A percentile compares a stretch with the other conserved stretches of the same genome.
phyloP scores from a whole-genome alignment of 2,329 filamentous ascomycete species.

The Hypomyces perniciosus region DNA sequence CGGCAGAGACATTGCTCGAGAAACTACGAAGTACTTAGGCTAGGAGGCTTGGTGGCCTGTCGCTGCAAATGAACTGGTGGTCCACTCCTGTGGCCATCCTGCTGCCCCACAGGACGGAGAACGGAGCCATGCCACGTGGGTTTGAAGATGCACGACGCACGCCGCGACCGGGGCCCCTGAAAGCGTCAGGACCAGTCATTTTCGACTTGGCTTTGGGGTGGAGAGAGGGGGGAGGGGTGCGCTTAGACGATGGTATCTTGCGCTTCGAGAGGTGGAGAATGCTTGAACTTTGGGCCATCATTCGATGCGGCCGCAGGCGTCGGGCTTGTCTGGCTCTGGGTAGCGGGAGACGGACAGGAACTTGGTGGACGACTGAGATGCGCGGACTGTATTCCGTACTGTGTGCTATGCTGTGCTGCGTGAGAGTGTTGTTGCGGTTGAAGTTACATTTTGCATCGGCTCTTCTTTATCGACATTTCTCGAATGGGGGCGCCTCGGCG shows the following conservation, averaged over 20 bases:
- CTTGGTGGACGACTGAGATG: too few species aligned
- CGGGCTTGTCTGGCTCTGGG: too few species aligned
- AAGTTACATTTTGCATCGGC: too few species aligned
- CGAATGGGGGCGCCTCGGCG: too few species aligned
- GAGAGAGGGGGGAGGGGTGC: neutral
- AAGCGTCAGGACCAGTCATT: neutral
- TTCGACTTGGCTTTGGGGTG: neutral
- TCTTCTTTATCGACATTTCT: too few species aligned
- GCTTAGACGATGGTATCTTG: neutral
- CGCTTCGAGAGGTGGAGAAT: neutral
- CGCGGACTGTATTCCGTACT: too few species aligned
- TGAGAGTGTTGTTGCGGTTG: too few species aligned
- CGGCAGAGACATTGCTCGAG: too few species aligned
- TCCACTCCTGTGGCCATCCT: conserved; percentile 11
- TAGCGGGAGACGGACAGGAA: too few species aligned
- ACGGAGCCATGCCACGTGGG: conserved; percentile 24
- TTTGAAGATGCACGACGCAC: conserved; percentile 22
- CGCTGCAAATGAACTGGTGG: conserved; percentile 9
- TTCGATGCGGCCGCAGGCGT: neutral
- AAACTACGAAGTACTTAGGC: too few species aligned
- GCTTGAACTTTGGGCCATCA: neutral
- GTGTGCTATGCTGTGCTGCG: too few species aligned
- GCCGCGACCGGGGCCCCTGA: conserved; percentile 2
- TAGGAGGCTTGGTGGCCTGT: too few species aligned
- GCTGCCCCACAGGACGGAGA: conserved; percentile 4